A percentile compares a stretch with the other conserved stretches of the same genome.
phyloP scores from a whole-genome alignment of 2,329 filamentous ascomycete genomes.

The Alternaria sp. region DNA sequence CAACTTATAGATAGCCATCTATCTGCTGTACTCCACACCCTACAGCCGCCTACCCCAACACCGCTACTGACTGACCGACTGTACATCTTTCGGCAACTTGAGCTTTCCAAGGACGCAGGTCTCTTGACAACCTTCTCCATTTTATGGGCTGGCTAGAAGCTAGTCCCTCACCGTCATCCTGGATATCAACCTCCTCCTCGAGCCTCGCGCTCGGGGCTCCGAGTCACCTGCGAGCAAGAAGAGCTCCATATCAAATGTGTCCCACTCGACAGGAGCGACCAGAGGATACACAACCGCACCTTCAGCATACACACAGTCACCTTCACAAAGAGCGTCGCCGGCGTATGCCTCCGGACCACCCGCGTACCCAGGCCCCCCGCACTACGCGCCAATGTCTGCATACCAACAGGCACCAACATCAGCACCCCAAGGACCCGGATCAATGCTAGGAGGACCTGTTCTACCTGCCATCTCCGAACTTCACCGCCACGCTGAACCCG shows the following conservation, averaged over 20 bases:
- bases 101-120: conserved; percentile 19
- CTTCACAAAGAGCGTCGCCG: conserved; percentile 41
- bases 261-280: conserved; percentile 52
- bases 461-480: conserved; percentile 48
- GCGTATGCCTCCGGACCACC: conserved; percentile 40
- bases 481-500: conserved; percentile 49
- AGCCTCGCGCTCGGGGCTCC: conserved; percentile 73
- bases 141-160: conserved; percentile 53
- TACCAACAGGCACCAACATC: conserved; percentile 38
- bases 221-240: conserved; percentile 65
- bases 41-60: conserved; percentile 4
- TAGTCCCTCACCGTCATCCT: conserved; percentile 70
- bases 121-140: conserved; percentile 22
- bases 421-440: conserved; percentile 25
- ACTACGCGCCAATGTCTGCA: conserved; percentile 37
- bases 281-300: conserved; percentile 44
- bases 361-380: conserved; percentile 37
- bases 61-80: conserved; percentile 9
- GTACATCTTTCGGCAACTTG: conserved; percentile 4
- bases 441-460: conserved; percentile 48
- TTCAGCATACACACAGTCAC: conserved; percentile 45
- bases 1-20: conserved; percentile 10
- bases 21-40: neutral
- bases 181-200: conserved; percentile 93
- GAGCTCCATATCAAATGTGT: conserved; percentile 48